Base-by-base conservation (phyloP, 2,329 filamentous ascomycete species). In the Lizonia empirigonia region DNA sequence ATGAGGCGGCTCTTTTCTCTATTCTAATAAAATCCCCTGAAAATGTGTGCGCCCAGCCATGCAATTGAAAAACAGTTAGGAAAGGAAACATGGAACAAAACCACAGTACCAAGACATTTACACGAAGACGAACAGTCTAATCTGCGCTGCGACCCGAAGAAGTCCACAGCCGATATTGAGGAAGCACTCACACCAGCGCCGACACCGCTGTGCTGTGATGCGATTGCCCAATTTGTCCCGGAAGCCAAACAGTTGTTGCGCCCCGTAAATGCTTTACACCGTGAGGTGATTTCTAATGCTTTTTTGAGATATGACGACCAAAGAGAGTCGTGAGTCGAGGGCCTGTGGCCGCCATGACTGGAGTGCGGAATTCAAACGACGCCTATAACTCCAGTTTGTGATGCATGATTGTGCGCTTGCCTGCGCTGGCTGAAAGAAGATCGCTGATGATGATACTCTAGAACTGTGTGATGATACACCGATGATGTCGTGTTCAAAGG, bases 231-330 rank as follows among this genome's bases (percentile, higher is more conserved):
- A 42, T 36, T 38, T 45, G 42, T 48, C 41, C 51, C 51, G 44
- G 37, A 44, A 51, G 47, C 40, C 44, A 49, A 51, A 50, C 37
- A 46, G 38, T 49, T 53, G 53, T 63, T 69, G 65, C 68, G 62
- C 67, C 67, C 55, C 58, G 62, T 58, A 65, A 65, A 70, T 69
- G 64, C 65, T 60, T 56, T 29, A 58, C 57, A 61, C 57, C 64
- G 61, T 64, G 63, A 61, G 54, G 59, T 60, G 40, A 59, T 61
- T 56, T 72, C 68, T 71, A 72, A 70, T 71, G 64, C 68, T 63
- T 71, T 72, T 71, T 62, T 55, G 44, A 34, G 49, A 58, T 50
- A 55, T 53, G 42, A 41, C 41, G 45, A 56, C 20, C 55, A 50
- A 62, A 60, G 53, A 55, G 53, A 61, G 44, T 64, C 63, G 59